Evolutionary conservation across 1,284 basidiomycete genomes (phyloP).

Genomic region (Rhodotorula sp.): DNA sequence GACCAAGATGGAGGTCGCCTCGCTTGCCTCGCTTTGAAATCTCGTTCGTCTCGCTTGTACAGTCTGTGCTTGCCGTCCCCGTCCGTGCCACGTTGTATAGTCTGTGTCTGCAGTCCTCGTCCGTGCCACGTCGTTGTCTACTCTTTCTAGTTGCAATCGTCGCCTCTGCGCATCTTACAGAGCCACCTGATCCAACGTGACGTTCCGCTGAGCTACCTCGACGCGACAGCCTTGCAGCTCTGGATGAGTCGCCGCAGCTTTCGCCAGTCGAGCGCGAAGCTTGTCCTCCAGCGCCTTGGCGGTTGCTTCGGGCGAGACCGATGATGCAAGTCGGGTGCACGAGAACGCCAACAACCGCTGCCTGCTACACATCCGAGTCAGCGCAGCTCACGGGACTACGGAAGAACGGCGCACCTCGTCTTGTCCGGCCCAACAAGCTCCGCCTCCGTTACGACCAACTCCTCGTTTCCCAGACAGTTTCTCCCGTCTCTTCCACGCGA

Average conservation of each 20-base stretch:
- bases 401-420: background rate
- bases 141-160: background rate
- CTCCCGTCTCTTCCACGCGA: background rate
- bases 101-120: no score
- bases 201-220: background rate
- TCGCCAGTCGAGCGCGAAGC: background rate
- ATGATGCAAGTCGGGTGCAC: background rate
- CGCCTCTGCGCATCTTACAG: background rate
- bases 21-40: background rate
- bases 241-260: rapidly evolving
- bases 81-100: background rate
- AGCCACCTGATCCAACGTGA: slow-evolving; percentile 14
- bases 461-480: slow-evolving; percentile 23
- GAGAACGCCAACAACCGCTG: slow-evolving; percentile 13
- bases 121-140: background rate
- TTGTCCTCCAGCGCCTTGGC: background rate
- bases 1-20: slow-evolving; percentile 9
- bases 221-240: background rate
- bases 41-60: background rate
- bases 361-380: background rate
- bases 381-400: no score
- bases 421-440: background rate
- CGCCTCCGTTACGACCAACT: slow-evolving; percentile 11
- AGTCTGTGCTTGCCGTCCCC: no score
- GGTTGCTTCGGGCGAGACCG: background rate